These are phyloP conservation scores for Neurospora sp. DNA, from an alignment of 495 filamentous ascomycete genomes.

Conservation along the genomic window DNA sequence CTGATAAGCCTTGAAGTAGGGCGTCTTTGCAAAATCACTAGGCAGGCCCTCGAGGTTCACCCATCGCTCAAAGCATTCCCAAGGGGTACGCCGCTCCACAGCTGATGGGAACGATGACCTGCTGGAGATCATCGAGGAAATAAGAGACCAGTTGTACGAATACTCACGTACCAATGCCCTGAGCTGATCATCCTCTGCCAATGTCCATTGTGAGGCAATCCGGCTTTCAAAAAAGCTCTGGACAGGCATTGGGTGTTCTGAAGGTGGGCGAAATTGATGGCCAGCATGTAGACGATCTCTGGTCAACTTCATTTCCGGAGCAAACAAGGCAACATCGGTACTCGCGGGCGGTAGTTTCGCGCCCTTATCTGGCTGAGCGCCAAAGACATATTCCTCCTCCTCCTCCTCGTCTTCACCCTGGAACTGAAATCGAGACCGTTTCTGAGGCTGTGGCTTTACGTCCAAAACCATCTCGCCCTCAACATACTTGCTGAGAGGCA, in stretches of 20 bases:
- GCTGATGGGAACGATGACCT: slow-evolving; percentile 68
- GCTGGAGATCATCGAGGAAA: slow-evolving; percentile 66
- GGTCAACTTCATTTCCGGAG: slow-evolving; percentile 78
- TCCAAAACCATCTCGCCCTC: slow-evolving; percentile 66
- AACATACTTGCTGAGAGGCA: slow-evolving; percentile 81
- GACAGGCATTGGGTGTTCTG: slow-evolving; percentile 78
- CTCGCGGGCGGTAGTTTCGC: slow-evolving; percentile 53
- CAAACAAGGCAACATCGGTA: slow-evolving; percentile 75
- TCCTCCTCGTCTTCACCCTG: slow-evolving; percentile 56
- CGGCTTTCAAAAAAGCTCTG: slow-evolving; percentile 81
- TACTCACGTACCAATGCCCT: slow-evolving; percentile 79
- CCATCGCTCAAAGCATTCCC: slow-evolving; percentile 99
- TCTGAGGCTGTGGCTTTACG: slow-evolving; percentile 56
- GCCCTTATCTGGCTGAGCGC: slow-evolving; percentile 28
- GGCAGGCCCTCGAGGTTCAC: slow-evolving; percentile 80
- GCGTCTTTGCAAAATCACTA: slow-evolving; percentile 82
- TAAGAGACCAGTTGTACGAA: slow-evolving; percentile 93
- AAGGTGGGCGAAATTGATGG: slow-evolving; percentile 87
- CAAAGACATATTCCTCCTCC: slow-evolving; percentile 38
- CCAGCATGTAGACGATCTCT: slow-evolving; percentile 85
- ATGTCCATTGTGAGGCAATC: slow-evolving; percentile 80
- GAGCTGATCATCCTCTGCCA: slow-evolving; percentile 80
- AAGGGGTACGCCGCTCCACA: slow-evolving; percentile 83
- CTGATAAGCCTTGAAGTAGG: slow-evolving; percentile 83
- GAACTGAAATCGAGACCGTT: slow-evolving; percentile 72